Evolutionary conservation across 2,329 filamentous ascomycete genomes (phyloP).

Genomic region (Paecilomyces dactylethromorphus): DNA sequence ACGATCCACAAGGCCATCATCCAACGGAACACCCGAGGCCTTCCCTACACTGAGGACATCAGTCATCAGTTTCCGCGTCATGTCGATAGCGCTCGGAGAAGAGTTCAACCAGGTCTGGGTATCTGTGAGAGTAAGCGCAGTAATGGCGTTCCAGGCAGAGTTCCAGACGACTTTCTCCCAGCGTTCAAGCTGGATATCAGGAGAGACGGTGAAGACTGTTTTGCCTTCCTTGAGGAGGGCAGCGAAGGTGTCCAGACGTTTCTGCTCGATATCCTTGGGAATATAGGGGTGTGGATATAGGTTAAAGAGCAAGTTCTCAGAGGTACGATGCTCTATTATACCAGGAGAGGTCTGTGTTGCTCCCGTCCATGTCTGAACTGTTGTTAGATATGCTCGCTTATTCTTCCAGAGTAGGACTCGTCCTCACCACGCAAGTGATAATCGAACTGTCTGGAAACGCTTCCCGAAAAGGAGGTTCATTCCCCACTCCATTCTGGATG

Average conservation of each 20-base stretch:
- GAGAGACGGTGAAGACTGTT: neutral
- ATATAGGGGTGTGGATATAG: neutral
- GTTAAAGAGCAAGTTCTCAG: neutral
- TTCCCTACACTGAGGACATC: neutral
- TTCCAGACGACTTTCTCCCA: neutral
- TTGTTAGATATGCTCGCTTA: neutral
- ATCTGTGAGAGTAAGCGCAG: neutral
- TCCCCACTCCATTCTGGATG: conserved; percentile 37
- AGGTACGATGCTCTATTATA: neutral
- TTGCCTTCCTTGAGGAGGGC: neutral
- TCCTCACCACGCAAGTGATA: conserved; percentile 37
- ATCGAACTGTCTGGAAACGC: conserved; percentile 25
- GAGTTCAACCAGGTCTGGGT: neutral
- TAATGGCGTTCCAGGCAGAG: neutral
- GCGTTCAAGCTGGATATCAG: neutral
- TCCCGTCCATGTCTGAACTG: neutral
- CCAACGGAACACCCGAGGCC: neutral
- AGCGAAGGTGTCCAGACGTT: neutral
- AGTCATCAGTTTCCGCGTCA: neutral
- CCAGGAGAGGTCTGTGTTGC: neutral
- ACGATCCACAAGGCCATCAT: neutral
- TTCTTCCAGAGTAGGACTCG: neutral
- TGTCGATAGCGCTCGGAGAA: neutral
- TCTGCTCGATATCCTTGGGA: neutral
- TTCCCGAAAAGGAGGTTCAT: conserved; percentile 32